Evolutionary conservation across 1,284 basidiomycete species (phyloP).

Genomic region (Boletus semigastroideus): DNA sequence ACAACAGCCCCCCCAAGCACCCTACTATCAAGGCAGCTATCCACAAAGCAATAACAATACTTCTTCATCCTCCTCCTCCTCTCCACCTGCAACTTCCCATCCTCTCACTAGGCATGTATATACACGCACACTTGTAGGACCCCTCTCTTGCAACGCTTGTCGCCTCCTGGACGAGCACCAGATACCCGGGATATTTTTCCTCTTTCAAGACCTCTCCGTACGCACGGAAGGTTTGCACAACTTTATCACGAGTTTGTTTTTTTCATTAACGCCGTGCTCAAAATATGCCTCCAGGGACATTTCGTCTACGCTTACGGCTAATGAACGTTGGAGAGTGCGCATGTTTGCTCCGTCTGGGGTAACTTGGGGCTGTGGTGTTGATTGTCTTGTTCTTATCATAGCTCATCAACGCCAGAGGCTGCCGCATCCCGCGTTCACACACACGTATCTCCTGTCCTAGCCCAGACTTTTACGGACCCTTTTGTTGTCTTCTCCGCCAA

Average conservation of each 20-base stretch:
- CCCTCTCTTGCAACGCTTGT: constrained; percentile 81
- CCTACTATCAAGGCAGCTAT: constrained; percentile 30
- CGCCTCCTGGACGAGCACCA: constrained; percentile 81
- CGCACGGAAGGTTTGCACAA: constrained; percentile 70
- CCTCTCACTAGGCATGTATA: constrained; percentile 66
- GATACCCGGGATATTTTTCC: constrained; percentile 82
- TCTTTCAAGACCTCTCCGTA: constrained; percentile 85
- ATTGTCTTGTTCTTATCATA: constrained; percentile 36
- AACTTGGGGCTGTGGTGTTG: constrained; percentile 22
- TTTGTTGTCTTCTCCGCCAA: constrained; percentile 93
- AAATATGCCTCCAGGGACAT: constrained; percentile 50
- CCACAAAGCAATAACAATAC: constrained; percentile 22
- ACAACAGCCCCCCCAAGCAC: constrained; percentile 31
- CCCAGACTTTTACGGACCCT: constrained; percentile 81
- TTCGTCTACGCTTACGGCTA: constrained; percentile 75
- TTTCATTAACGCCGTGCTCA: constrained; percentile 23
- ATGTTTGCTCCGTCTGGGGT: constrained; percentile 17
- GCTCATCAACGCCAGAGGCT: constrained; percentile 69
- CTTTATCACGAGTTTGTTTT: constrained; percentile 28
- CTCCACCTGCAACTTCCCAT: constrained; percentile 36
- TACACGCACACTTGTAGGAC: constrained; percentile 85
- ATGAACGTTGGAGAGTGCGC: constrained; percentile 86
- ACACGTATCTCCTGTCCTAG: constrained; percentile 69
- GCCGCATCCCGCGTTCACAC: constrained; percentile 65
- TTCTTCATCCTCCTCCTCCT: constrained; percentile 29